Percentiles rank a stretch among this genome's conserved stretches.
phyloP scores from a whole-genome alignment of 2,329 filamentous ascomycete genomes.

The Penicillium sp. region DNA sequence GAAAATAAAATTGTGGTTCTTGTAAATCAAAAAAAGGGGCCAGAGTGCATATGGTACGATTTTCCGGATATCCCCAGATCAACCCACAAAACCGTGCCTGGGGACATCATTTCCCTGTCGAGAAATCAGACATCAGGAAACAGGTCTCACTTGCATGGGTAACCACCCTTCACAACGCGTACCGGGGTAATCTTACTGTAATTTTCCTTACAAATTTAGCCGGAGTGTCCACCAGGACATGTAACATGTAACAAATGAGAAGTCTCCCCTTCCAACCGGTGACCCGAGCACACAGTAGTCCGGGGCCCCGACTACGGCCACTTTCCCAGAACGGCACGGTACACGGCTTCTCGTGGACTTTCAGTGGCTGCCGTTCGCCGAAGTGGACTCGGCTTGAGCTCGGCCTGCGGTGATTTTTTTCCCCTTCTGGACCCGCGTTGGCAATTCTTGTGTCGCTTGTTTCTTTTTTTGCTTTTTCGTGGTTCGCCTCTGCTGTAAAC shows the following conservation, averaged over 20 bases:
- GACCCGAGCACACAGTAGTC: conserved; percentile 10
- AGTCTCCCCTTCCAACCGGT: neutral
- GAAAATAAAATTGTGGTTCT: neutral
- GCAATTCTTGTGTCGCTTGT: neutral
- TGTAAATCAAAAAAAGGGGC: neutral
- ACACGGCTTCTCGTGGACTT: conserved; percentile 3
- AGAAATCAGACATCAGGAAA: neutral
- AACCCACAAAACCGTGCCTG: conserved; percentile 1
- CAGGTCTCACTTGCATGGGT: neutral
- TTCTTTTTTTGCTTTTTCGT: neutral
- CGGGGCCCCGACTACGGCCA: conserved; percentile 17
- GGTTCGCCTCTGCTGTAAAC: neutral
- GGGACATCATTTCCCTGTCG: neutral
- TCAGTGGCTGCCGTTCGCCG: conserved; percentile 12
- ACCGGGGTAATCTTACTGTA: conserved; percentile 2
- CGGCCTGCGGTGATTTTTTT: conserved; percentile 1
- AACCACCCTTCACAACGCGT: neutral
- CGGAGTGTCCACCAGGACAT: conserved; percentile 3
- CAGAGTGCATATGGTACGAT: neutral
- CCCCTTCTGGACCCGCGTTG: neutral
- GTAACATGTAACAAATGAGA: neutral
- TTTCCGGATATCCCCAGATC: conserved; percentile 1
- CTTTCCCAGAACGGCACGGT: conserved; percentile 15
- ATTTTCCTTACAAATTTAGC: conserved; percentile 9
- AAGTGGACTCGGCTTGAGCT: conserved; percentile 14